Conservation (phyloP, 352 stramenopile genomes). For the Pythium phragmiticola region DNA sequence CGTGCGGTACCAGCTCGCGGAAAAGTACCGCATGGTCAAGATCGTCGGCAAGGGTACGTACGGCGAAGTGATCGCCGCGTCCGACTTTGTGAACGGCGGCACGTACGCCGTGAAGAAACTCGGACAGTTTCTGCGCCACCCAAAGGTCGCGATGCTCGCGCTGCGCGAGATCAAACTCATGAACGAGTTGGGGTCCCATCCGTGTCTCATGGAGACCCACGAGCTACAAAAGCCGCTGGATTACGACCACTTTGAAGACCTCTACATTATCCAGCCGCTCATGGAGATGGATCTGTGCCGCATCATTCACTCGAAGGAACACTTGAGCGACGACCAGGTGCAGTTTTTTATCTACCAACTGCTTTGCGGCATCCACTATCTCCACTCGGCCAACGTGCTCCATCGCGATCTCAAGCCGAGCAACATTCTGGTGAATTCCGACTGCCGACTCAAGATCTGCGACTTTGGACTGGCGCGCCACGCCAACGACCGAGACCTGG, state of each 20-base stretch:
- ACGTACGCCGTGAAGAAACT: slow-evolving; percentile 91
- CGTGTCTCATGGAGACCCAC: slow-evolving; percentile 80
- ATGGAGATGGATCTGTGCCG: slow-evolving; percentile 97
- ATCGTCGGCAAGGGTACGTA: slow-evolving; percentile 90
- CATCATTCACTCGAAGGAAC: slow-evolving; percentile 86
- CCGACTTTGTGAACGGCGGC: slow-evolving; percentile 79
- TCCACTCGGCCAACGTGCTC: slow-evolving; percentile 94
- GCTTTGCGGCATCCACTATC: slow-evolving; percentile 93
- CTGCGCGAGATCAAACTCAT: slow-evolving; percentile 89
- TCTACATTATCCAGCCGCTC: slow-evolving; percentile 97
- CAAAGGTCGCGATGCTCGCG: slow-evolving; percentile 80
- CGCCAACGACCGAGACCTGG: slow-evolving; percentile 74
- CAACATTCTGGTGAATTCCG: slow-evolving; percentile 96
- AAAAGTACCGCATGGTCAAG: slow-evolving; percentile 90
- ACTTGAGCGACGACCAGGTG: slow-evolving; percentile 92
- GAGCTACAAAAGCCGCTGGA: slow-evolving; percentile 80
- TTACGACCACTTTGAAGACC: slow-evolving; percentile 93
- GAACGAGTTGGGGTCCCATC: slow-evolving; percentile 75
- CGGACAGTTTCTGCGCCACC: slow-evolving; percentile 78
- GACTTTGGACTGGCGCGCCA: slow-evolving; percentile 90
- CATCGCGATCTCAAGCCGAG: slow-evolving; percentile 97
- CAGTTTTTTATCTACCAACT: slow-evolving; percentile 97
- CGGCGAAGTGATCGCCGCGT: slow-evolving; percentile 87
- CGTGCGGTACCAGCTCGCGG: slow-evolving; percentile 79
- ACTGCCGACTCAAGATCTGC: slow-evolving; percentile 90